A percentile compares a stretch with the other conserved stretches of the same genome.
Evolutionary conservation across 768 basidiomycete genomes (phyloP).

Genomic region (Lanmaoa pseudosensibilis): DNA sequence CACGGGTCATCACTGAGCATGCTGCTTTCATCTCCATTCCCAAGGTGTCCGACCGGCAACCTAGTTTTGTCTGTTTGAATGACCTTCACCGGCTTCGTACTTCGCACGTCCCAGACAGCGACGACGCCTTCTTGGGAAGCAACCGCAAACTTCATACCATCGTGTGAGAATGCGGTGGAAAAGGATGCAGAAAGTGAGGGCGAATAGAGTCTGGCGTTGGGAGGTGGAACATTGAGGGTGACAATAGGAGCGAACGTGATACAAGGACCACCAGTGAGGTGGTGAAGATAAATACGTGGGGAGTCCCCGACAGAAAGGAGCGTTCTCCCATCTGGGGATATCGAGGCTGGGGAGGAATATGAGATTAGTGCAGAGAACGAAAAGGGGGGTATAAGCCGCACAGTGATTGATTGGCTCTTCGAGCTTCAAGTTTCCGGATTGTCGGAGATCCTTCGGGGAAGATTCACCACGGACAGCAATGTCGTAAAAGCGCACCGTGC

Average conservation of each 20-base stretch:
- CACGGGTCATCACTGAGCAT: conserved; percentile 65
- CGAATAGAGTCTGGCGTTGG: conserved; percentile 43
- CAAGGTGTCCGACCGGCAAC: conserved; percentile 27
- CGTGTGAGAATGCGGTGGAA: conserved; percentile 73
- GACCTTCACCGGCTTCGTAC: conserved; percentile 65
- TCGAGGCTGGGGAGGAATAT: conserved; percentile 56
- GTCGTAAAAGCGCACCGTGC: conserved; percentile 77
- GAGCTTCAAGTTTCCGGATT: conserved; percentile 55
- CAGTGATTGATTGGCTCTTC: conserved; percentile 82
- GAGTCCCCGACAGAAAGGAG: conserved; percentile 92
- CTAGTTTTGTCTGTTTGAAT: conserved; percentile 54
- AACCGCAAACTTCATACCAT: conserved; percentile 79
- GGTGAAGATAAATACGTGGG: conserved; percentile 79
- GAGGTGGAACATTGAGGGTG: conserved; percentile 66
- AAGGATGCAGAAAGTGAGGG: conserved; percentile 67
- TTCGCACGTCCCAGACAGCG: conserved; percentile 82
- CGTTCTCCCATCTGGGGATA: conserved; percentile 85
- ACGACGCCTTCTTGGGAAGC: conserved; percentile 81
- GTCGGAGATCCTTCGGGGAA: conserved; percentile 42
- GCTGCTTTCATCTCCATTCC: conserved; percentile 45
- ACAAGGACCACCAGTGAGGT: conserved; percentile 62
- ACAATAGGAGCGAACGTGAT: conserved; percentile 66
- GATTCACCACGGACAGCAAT: conserved; percentile 54
- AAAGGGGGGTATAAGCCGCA: conserved; percentile 27
- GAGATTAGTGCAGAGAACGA: conserved; percentile 6